Base-by-base conservation (phyloP, 768 basidiomycete genomes). In the Tulasnella sp. region DNA sequence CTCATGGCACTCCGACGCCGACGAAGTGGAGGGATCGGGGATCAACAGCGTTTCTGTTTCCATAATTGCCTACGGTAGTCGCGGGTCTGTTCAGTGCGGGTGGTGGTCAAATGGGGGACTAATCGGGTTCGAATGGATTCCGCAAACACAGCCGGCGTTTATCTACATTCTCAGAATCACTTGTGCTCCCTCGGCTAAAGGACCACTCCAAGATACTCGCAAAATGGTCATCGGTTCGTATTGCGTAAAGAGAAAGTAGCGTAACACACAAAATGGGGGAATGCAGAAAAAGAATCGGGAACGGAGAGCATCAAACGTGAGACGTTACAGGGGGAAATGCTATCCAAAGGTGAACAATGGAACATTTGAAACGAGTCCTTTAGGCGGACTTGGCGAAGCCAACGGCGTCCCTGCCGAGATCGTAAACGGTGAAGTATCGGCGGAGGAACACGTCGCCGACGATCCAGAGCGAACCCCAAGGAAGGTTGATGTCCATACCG, bases 391-490 rank as follows among this genome's bases (percentile, higher is more conserved):
- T 82, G 78, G 95, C 96, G 82, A 97, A 96, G 62, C 95, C 96
- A 81, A 97, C 93, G 56, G 95, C 95, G 85, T 95, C 82, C 81
- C 86, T 87, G 44, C 88, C 92, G 36, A 93, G 88, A 83, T 96
- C 94, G 83, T 95, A 96, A n/a, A 96, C 93, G n/a, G 94, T 94
- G 86, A 89, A 94, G 85, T 92, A 96, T 84, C 92, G 94, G 85
- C 97, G 93, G 77, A 98, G 91, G 91, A 97, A 98, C 80, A 91
- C 93, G 82, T 97, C 94, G 92, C 96, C 96, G 82, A 98, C 87
- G 82, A 97, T 95, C 95, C 95, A 97, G 71, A 97, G 87, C 79
- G 83, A 84, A n/a, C 91, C 90, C 81, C 91, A 90, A 0, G 93
- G 93, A 62, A 94, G 84, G 82, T 94, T 93, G 87, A 98, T 92